A percentile compares a stretch with the other conserved stretches of the same genome.
Conservation (phyloP, 2,329 filamentous ascomycete species). For the Drechslerella dactyloides region DNA sequence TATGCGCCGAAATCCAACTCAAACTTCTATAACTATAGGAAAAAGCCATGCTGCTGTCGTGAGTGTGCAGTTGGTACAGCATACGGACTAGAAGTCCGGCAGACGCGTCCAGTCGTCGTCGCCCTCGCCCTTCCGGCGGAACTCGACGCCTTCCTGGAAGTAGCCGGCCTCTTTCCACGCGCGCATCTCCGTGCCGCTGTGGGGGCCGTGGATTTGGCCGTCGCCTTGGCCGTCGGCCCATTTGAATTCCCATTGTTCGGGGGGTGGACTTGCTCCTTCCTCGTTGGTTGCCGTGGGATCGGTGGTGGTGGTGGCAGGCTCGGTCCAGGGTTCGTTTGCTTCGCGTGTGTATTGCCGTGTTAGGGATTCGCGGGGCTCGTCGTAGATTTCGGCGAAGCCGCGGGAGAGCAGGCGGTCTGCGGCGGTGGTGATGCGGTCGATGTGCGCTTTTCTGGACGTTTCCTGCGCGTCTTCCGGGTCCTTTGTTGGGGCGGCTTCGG, state of each 20-base stretch:
- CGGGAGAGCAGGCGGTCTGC: constrained; percentile 84
- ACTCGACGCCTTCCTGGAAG: constrained; percentile 81
- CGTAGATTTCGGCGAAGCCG: constrained; percentile 89
- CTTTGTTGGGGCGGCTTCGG: constrained; percentile 57
- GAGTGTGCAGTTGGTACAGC: background rate
- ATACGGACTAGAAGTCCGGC: constrained; percentile 51
- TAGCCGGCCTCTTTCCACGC: constrained; percentile 92
- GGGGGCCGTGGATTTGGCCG: constrained; percentile 81
- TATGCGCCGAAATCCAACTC: no score
- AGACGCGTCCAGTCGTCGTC: constrained; percentile 57
- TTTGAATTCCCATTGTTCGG: constrained; percentile 81
- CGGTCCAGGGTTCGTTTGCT: constrained; percentile 83
- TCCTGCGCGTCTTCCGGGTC: constrained; percentile 72
- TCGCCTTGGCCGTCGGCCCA: constrained; percentile 89
- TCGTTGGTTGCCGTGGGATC: no score
- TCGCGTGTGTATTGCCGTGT: constrained; percentile 82
- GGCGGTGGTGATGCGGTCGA: constrained; percentile 84
- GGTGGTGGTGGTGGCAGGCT: constrained; percentile 57
- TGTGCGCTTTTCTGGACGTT: constrained; percentile 71
- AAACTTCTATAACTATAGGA: no score
- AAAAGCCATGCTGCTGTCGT: background rate
- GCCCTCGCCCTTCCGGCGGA: constrained; percentile 70
- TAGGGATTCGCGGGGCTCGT: constrained; percentile 81
- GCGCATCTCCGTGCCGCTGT: constrained; percentile 82
- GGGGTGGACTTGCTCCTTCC: constrained; percentile 55